Evolutionary conservation across 1,284 basidiomycete genomes (phyloP), one percentile per base, ranked within the genome.

Genomic region (Naganishia albida): DNA sequence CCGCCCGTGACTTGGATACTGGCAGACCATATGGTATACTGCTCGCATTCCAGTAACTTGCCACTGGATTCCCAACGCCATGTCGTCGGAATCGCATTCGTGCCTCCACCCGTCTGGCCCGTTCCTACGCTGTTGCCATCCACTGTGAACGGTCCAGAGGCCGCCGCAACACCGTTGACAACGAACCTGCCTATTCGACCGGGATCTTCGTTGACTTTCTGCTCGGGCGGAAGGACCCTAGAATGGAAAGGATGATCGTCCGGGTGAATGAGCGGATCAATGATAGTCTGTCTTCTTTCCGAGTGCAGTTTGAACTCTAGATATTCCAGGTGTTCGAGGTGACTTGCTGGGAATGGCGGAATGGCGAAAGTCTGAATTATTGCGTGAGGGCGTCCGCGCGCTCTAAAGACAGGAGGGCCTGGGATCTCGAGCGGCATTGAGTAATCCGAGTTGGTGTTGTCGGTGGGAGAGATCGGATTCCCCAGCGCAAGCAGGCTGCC

Each of bases 211-310:
- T 20, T 28, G 34, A 52, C 50, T 18, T 52, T 52, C 10, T 38
- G 28, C 10, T 52, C 30, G 7, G 50, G 28, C 25, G 50, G 50
- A 52, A 52, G 50, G 18, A 52, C 20, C n/a, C 50, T 52, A 6
- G 50, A 52, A 38, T 52, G 50, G 28, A 52, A 52, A 30, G 50
- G 50, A 38, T 52, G 50, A n/a, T 52, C 50, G 28, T 52, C 50
- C 7, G 34, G 13, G 20, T 52, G 50, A 38, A 52, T 52, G 50
- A 52, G 50, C 28, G 50, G 50, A 20, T 52, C 50, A n/a, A n/a
- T n/a, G 4, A 52, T 30, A 16, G 28, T 52, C 38, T 23, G 50
- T 10, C 15, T 38, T 23, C 2, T 7, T 38, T 23, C 30, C 28
- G 50, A 34, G 50, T 34, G 7, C 15, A 30, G 50, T 18, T 52